Evolutionary conservation across 2,329 filamentous ascomycete species (phyloP), one percentile per base, ranked within the genome.

Genomic region (Microcyclospora tardicrescens): DNA sequence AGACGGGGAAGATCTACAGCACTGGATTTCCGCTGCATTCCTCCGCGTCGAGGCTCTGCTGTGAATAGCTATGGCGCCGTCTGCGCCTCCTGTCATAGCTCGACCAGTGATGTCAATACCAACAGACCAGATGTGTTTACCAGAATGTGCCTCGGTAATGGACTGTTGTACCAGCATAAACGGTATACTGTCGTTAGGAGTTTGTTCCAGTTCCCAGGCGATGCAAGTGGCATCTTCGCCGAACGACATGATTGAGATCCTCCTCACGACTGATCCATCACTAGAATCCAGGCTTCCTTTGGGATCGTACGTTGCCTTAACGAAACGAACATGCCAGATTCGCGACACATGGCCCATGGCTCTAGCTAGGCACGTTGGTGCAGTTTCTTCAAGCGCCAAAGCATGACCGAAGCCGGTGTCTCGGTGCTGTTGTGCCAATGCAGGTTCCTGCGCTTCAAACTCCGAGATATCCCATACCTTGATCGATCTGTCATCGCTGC

Each of bases 401-500:
- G 53, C 15, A 53, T 41, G 38, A 19, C 59, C 64, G 47, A 65
- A 69, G 5, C 67, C 67, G 27, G 66, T 69, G 38, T 67, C 63
- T 3, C 59, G 56, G n/a, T 54, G 51, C 4, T 40, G 35, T 8
- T 52, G 45, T 1, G 36, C 39, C 14, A 57, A 43, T 4, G 55
- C 32, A 8, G 42, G 37, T 31, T 39, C 43, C 27, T 40, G 32
- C 3, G 31, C 28, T 8, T 41, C 54, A 29, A 67, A 64, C 40
- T 76, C 69, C 0, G 79, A 77, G 6, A 95, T 75, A 54, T 94
- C 77, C 89, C 91, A 96, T 1, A 96, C 63, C 11, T 84, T 72
- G 15, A 98, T 76, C 0, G 86, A 94, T 36, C 91, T 73, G 60
- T 98, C 91, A 55, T 98, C 91, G 54, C 89, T 96, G 57, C 91